phyloP scores from a whole-genome alignment of 768 basidiomycete genomes.

The Phylloporus sp. region DNA sequence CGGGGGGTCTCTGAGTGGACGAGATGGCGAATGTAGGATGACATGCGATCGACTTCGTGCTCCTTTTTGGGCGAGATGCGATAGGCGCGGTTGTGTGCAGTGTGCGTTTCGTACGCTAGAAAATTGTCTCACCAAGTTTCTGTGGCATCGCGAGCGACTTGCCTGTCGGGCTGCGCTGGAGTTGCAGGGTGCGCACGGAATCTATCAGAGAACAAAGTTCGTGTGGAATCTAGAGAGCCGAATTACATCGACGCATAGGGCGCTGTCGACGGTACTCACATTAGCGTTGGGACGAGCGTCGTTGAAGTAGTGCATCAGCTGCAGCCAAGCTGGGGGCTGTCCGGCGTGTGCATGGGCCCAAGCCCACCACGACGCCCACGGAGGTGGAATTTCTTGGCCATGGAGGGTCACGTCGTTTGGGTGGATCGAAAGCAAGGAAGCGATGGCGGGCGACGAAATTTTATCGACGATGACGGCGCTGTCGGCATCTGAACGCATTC shows the following conservation, averaged over 20 bases:
- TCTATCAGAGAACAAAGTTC: conserved; percentile 21
- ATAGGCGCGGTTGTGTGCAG: conserved; percentile 11
- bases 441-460: conserved; percentile 20
- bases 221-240: conserved; percentile 18
- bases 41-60: conserved; percentile 68
- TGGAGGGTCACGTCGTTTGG: conserved; percentile 41
- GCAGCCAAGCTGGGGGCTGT: conserved; percentile 20
- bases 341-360: conserved; percentile 27
- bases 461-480: conserved; percentile 13
- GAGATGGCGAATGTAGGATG: conserved; percentile 43
- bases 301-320: conserved; percentile 20
- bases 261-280: conserved; percentile 14
- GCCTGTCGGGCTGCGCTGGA: conserved; percentile 20
- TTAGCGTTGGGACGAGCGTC: conserved; percentile 1
- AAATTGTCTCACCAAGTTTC: neutral
- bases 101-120: conserved; percentile 7
- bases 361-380: conserved; percentile 35
- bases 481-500: conserved; percentile 3
- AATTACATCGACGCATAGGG: neutral
- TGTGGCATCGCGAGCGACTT: neutral
- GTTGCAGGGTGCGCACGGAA: conserved; percentile 23
- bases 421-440: conserved; percentile 40
- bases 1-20: conserved; percentile 22
- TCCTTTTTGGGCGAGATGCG: conserved; percentile 76
- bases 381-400: conserved; percentile 16